Evolutionary conservation across 257 asterid species (phyloP), one percentile per base, ranked within the genome.

Genomic region (Solanum bulbocastanum): DNA sequence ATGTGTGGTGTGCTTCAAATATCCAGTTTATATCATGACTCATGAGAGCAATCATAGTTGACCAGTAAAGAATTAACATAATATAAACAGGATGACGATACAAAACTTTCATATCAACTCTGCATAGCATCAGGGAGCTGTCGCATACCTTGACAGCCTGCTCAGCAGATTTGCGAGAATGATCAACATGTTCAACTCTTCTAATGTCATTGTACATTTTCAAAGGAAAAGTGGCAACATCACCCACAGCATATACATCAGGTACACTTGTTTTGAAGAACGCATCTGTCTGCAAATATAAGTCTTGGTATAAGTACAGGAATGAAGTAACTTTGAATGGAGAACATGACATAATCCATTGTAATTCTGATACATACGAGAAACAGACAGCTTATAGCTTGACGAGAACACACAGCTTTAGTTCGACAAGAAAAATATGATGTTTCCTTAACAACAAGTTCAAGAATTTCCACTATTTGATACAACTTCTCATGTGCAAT

Each of bases 141-240:
- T 35, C 32, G 62, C 44, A 52, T 90, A 96, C 99, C 99, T 95
- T 96, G 33, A 94, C 98, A 87, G 99, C 98, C 83, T 96, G 98
- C 92, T 96, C 99, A 83, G 99, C 99, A 85, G 98, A 96, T 91
- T 94, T 95, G 86, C 99, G 98, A 46, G 98, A 93, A 90, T 96
- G 99, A 89, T 95, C 99, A 68, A 96, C 98, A 66, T 96, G 99
- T 87, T 96, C 99, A 46, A 95, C 98, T 92, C 99, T 94, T 91
- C 98, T 92, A 22, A 90, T 75, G 62, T 96, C 98, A 86, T 92
- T 93, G 93, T 91, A 95, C 90, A 95, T 84, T 90, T 96, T 95
- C 95, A 96, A 74, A 82, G 99, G 99, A 91, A 96, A 96, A 16
- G 99, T 94, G 71, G 99, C 98, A 90, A 94, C 98, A 93, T 96